Evolutionary conservation across 2,329 filamentous ascomycete genomes (phyloP).

Genomic region (Phyllosticta citriasiana): DNA sequence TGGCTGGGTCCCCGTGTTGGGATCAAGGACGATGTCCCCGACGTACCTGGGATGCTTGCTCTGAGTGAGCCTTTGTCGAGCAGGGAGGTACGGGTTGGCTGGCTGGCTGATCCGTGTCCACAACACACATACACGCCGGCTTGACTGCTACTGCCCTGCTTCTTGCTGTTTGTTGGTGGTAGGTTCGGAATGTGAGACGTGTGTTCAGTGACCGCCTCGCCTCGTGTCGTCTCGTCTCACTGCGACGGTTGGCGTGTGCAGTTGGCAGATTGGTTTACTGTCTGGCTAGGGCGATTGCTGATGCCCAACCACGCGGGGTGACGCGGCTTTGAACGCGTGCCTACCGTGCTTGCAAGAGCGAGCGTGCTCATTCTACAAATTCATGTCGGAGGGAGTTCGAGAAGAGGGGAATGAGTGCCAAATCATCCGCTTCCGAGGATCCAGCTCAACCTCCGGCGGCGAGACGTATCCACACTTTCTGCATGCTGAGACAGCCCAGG

Average conservation of each 20-base stretch:
- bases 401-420: too few relatives aligned
- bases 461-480: too few relatives aligned
- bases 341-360: background rate
- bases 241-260: background rate
- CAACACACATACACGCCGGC: background rate
- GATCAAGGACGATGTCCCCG: background rate
- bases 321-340: background rate
- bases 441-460: too few relatives aligned
- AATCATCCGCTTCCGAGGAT: too few relatives aligned
- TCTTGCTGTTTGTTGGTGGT: background rate
- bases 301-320: background rate
- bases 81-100: background rate
- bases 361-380: background rate
- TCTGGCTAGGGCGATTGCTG: background rate
- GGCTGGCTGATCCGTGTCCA: background rate
- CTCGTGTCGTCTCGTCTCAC: background rate
- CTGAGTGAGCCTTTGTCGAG: background rate
- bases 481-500: background rate
- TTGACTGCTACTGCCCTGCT: background rate
- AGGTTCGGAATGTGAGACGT: background rate
- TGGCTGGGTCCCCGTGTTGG: background rate
- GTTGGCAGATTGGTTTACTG: background rate
- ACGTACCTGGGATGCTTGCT: background rate
- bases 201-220: background rate
- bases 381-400: too few relatives aligned